phyloP scores from a whole-genome alignment of 495 filamentous ascomycete genomes.

The Terfezia boudieri region DNA sequence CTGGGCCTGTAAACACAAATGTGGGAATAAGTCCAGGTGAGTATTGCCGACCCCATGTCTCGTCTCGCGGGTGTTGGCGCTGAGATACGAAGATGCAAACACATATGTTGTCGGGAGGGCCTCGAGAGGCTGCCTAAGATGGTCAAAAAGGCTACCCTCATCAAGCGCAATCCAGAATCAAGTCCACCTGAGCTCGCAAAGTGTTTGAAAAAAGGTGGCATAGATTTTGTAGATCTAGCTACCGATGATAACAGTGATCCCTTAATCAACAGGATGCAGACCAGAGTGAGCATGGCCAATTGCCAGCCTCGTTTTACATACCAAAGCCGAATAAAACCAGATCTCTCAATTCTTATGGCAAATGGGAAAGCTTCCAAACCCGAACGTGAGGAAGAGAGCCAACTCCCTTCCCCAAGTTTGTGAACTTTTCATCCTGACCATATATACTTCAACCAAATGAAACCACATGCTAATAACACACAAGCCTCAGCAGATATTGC shows the following conservation, averaged over 20 bases:
- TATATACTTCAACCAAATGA: not conserved
- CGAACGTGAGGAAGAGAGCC: no score
- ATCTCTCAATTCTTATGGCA: not conserved
- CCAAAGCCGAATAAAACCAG: not conserved
- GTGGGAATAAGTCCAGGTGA: slow-evolving; percentile 47
- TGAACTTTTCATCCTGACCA: not conserved
- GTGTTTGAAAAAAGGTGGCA: not conserved
- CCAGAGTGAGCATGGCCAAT: not conserved
- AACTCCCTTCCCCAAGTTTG: not conserved
- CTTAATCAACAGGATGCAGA: not conserved
- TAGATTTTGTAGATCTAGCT: not conserved
- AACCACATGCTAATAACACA: not conserved
- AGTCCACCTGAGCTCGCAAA: not conserved
- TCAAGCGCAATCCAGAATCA: not conserved
- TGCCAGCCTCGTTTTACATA: not conserved
- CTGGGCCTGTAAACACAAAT: slow-evolving; percentile 72
- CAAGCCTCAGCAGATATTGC: not conserved
- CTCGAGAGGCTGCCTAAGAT: slow-evolving; percentile 52
- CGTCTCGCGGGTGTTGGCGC: not conserved
- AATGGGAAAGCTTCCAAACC: no score
- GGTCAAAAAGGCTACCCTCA: slow-evolving; percentile 19
- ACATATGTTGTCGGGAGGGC: slow-evolving; percentile 76
- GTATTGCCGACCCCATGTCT: slow-evolving; percentile 20
- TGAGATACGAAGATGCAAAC: slow-evolving; percentile 38
- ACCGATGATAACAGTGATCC: not conserved